Conservation (phyloP, 257 asterid species). For the Lycium ferocissimum region DNA sequence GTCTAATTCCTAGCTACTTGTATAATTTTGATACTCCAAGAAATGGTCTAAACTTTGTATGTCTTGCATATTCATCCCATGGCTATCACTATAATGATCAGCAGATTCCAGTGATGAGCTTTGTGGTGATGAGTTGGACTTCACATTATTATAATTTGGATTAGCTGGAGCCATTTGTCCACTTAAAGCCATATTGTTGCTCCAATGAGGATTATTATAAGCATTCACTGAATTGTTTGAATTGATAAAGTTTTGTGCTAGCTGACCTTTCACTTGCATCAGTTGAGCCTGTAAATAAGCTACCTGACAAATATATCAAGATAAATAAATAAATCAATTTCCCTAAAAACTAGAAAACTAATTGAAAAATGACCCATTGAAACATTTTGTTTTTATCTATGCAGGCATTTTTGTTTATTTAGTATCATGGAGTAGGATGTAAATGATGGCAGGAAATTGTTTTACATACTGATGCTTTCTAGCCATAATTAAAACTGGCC, state of each 20-base stretch:
- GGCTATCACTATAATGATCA: slow-evolving; percentile 36
- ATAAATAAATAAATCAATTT: not conserved
- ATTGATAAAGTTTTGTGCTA: slow-evolving; percentile 55
- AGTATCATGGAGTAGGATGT: not conserved
- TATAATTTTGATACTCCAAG: not conserved
- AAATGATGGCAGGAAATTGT: not conserved
- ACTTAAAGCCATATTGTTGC: not conserved
- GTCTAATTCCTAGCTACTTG: not conserved
- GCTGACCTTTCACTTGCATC: slow-evolving; percentile 69
- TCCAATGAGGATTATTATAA: slow-evolving; percentile 27
- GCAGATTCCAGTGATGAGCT: slow-evolving; percentile 63
- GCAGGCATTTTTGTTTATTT: not conserved
- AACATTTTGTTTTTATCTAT: not conserved
- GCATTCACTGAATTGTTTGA: slow-evolving; percentile 51
- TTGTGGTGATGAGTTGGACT: slow-evolving; percentile 56
- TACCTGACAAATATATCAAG: slow-evolving; percentile 50
- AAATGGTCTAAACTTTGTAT: slow-evolving; percentile 47
- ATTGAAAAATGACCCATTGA: not conserved
- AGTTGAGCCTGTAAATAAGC: slow-evolving; percentile 80
- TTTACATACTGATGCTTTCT: too few relatives aligned
- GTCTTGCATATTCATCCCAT: slow-evolving; percentile 35
- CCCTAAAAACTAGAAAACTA: not conserved
- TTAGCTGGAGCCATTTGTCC: slow-evolving; percentile 24
- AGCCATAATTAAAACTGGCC: too few relatives aligned
- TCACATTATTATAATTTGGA: slow-evolving; percentile 36